Conservation (phyloP, 179 eudicot genomes). For the Monotropa hypopitys region DNA sequence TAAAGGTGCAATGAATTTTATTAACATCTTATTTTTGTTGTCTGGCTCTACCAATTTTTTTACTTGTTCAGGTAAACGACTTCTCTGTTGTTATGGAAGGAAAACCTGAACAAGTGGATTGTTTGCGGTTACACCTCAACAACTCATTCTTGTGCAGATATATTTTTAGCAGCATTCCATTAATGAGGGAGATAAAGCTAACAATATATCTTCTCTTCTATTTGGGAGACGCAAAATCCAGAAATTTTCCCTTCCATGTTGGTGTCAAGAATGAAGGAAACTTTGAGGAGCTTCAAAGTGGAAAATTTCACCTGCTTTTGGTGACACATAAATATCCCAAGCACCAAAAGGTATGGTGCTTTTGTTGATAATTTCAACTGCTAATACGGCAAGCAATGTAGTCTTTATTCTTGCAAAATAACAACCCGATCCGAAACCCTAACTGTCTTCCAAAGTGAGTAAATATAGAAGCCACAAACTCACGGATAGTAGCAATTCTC, state of each 20-base stretch:
- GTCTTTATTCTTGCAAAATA: background rate
- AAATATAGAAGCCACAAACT: background rate
- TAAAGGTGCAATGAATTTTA: background rate
- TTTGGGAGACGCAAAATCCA: slow-evolving; percentile 26
- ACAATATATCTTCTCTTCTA: slow-evolving; percentile 35
- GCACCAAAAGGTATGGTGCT: slow-evolving; percentile 45
- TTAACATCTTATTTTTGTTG: background rate
- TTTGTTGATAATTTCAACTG: background rate
- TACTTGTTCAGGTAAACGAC: slow-evolving; percentile 46
- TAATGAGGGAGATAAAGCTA: slow-evolving; percentile 20
- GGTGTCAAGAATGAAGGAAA: slow-evolving; percentile 11
- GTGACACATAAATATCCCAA: slow-evolving; percentile 62
- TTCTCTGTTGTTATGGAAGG: slow-evolving; percentile 66
- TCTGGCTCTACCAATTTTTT: background rate
- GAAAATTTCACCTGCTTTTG: slow-evolving; percentile 55
- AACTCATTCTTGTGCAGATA: slow-evolving; percentile 49
- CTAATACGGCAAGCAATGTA: background rate
- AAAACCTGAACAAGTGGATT: slow-evolving; percentile 24
- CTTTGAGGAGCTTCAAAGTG: slow-evolving; percentile 36
- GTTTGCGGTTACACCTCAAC: slow-evolving; percentile 20
- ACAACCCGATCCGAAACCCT: background rate
- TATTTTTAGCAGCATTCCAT: slow-evolving; percentile 29
- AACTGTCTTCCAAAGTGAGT: background rate
- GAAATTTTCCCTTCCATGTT: slow-evolving; percentile 16
- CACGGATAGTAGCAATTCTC: background rate